Evolutionary conservation across 2,329 filamentous ascomycete species (phyloP), one percentile per base, ranked within the genome.

Genomic region (Cytospora piceae): DNA sequence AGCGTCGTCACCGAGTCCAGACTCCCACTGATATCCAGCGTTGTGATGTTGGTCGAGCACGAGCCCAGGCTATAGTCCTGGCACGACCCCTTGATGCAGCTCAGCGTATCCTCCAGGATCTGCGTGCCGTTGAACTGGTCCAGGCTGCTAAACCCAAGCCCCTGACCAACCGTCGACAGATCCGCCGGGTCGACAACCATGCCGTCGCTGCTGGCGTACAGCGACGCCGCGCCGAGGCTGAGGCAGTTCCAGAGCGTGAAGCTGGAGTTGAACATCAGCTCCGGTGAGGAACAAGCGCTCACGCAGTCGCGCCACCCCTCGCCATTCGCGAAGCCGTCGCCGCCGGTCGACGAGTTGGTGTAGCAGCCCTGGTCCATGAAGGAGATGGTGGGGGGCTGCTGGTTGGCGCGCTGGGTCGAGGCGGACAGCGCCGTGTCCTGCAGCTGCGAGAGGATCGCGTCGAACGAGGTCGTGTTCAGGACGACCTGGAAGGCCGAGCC

Each of bases 201-300:
- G 5, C 22, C 46, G 20, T 54, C 24, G 12, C 20, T 27, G 9
- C 31, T 22, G 0, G 59, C 62, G 24, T 64, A 65, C 17, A 49
- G 58, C 20, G 56, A 54, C 52, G 58, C 65, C 29, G 61, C 65
- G 27, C 56, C 65, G 15, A 67, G 46, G 24, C 55, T 61, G 34
- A 67, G 58, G 46, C 65, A 67, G 46, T 65, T 65, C 58, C 62
- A 64, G 24, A 67, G 51, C n/a, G 58, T 67, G 29, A 58, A 67
- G 42, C 65, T 62, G 46, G 65, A 65, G 37, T 64, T 65, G 49
- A 67, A 67, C 65, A 67, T 61, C 29, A 32, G 14, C n/a, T 20
- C 27, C 34, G 62, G 54, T 24, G 32, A 9, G 15, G 62, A 54
- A 31, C 65, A 67, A 1, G 62, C 62, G 15, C 55, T 53, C 31